Evolutionary conservation across 257 asterid genomes (phyloP).

Genomic region (Oldenlandia corymbosa): DNA sequence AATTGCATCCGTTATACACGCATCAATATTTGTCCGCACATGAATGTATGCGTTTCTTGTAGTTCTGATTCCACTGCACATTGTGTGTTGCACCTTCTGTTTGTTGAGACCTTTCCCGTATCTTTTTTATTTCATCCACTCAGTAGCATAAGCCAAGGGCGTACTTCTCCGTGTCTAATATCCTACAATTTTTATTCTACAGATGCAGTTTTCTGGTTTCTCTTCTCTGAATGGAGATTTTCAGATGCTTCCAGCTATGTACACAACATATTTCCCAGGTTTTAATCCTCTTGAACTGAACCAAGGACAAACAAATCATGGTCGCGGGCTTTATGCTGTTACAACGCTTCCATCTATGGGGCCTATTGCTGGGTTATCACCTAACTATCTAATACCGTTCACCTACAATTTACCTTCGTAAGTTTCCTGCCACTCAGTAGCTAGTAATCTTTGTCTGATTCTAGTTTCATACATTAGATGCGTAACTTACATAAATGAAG

Average conservation of each 20-base stretch:
- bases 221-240: slow-evolving; percentile 25
- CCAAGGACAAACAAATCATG: slow-evolving; percentile 66
- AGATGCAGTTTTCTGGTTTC: slow-evolving; percentile 25
- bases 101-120: too few species aligned
- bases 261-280: slow-evolving; percentile 30
- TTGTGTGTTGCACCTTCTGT: too few species aligned
- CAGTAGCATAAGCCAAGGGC: too few species aligned
- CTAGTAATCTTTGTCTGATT: background rate
- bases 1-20: too few species aligned
- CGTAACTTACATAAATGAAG: background rate
- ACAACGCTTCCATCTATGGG: slow-evolving; percentile 55
- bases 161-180: too few species aligned
- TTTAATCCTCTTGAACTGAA: slow-evolving; percentile 22
- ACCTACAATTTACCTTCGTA: slow-evolving; percentile 80
- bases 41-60: too few species aligned
- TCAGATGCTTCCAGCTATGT: slow-evolving; percentile 28
- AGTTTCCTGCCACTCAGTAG: slow-evolving; percentile 30
- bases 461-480: background rate
- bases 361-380: slow-evolving; percentile 45
- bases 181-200: slow-evolving; percentile 7
- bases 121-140: too few species aligned
- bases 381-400: slow-evolving; percentile 70
- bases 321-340: slow-evolving; percentile 94
- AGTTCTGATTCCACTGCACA: too few species aligned
- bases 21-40: too few species aligned